Evolutionary conservation across 2,329 filamentous ascomycete species (phyloP), one percentile per base, ranked within the genome.

Genomic region (Rhytidhysteron rufulum): DNA sequence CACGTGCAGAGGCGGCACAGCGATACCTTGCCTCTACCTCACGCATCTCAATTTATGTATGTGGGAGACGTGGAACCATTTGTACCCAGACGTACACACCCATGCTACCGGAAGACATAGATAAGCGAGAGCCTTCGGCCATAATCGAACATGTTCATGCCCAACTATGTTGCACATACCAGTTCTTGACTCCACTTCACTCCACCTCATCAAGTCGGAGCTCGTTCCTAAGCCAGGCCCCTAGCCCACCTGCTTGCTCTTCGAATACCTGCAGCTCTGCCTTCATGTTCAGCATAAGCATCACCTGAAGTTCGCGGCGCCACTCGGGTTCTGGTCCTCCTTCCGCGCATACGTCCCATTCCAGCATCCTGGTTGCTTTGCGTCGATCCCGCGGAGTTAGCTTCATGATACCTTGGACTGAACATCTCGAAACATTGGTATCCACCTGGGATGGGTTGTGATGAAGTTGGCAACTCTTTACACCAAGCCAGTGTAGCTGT

Each of bases 211-310:
- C n/a, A n/a, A 39, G 37, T 24, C 22, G 38, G 17, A 65, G 48
- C 43, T 55, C 40, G 8, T 40, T 34, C 37, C 42, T 43, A 44
- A 67, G 29, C 57, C 65, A 66, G 21, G 48, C 40, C 20, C 54
- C 51, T 20, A 67, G 34, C 7, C 64, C 62, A 16, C 55, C 55
- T 7, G 53, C 43, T 17, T 51, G 31, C 42, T 63, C 59, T 25
- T 86, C 82, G 5, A 87, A 63, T 15, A 81, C 75, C 54, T 93
- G 85, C 37, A 91, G 86, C 57, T 93, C 87, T 0, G 83, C 84
- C 55, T 91, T 93, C 34, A 82, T 53, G 38, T 85, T 84, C 37
- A 90, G 67, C 67, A 86, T 75, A 16, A 91, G 64, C 85, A 91
- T 89, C 1, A 73, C 51, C 54, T 88, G 86, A 13, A 91, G 51